Base-by-base conservation (phyloP, 805 yeast species). In the Sporopachydermia lactativora region DNA sequence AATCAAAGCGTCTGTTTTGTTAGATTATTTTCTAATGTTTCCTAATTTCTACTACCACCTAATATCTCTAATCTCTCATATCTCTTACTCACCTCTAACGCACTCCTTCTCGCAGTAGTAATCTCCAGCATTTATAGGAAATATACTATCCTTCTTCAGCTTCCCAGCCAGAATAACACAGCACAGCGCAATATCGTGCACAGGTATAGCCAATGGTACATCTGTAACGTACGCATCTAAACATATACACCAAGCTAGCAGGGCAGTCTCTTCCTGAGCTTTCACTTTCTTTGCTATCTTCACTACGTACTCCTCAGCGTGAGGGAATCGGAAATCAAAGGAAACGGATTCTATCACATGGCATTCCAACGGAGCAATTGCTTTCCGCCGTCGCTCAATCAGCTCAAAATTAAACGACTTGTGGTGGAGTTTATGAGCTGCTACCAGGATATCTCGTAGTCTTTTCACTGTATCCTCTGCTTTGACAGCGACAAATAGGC, bases 401-500 rank as follows among this genome's bases (percentile, higher is more conserved):
- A 70, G 43, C 40, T 41, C 63, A 62, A 34, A 54, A 49, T 40
- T 58, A 61, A 39, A 36, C 42, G 31, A 42, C 11, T 44, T 52
- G 42, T 47, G 42, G 48, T 64, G 53, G n/a, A 58, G 47, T 49
- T 54, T 62, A 51, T 68, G 64, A 24, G 71, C 71, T 13, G 68
- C 73, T 3, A 59, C 55, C 37, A 78, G 68, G 8, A 85, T 66
- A 37, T 81, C 83, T 40, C 73, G 65, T 13, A 80, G 55, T 49
- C 81, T 81, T 54, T 84, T 85, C 35, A 85, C 77, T 35, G 86
- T 82, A 52, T 86, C 96, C 52, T 83, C 94, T 47, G 77, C 75
- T 55, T 86, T 84, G 36, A 78, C 64, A 2, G 95, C 81, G 13
- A 83, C 61, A 43, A 81, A 71, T 4, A 86, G 54, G 41, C 85